Evolutionary conservation across 306 rosid genomes (phyloP).

Genomic region (Medicago lupulina): DNA sequence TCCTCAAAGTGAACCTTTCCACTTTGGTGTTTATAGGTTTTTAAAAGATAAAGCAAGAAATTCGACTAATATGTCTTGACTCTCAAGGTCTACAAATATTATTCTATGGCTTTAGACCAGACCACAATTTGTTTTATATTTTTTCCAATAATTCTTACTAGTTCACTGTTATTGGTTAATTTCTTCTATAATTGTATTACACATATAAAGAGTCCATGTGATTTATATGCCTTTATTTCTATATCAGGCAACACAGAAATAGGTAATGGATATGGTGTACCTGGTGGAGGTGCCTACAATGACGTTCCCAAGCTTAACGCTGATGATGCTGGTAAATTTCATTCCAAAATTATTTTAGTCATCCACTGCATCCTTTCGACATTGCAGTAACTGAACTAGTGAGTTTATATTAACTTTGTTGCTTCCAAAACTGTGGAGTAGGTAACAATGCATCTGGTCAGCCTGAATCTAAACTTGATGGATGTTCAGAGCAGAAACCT

Average conservation of each 20-base stretch:
- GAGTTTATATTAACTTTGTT: slow-evolving; percentile 40
- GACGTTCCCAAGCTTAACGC: slow-evolving; percentile 52
- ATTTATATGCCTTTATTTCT: slow-evolving; percentile 33
- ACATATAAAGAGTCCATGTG: slow-evolving; percentile 7
- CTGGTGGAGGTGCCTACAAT: slow-evolving; percentile 90
- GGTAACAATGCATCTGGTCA: slow-evolving; percentile 48
- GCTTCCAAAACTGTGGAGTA: slow-evolving; percentile 51
- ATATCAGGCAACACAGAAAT: slow-evolving; percentile 83
- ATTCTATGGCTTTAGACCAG: neutral
- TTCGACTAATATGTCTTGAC: neutral
- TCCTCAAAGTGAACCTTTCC: neutral
- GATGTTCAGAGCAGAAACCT: slow-evolving; percentile 52
- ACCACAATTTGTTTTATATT: slow-evolving; percentile 3
- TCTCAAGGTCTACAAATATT: neutral
- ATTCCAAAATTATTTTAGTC: slow-evolving; percentile 35
- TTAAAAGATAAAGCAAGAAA: slow-evolving; percentile 3
- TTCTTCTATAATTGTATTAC: slow-evolving; percentile 23
- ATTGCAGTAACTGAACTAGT: slow-evolving; percentile 26
- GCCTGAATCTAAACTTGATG: slow-evolving; percentile 47
- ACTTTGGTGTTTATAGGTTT: neutral
- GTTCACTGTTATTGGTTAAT: slow-evolving; percentile 1
- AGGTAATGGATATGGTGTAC: slow-evolving; percentile 97
- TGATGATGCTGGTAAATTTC: slow-evolving; percentile 43
- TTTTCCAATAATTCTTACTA: neutral
- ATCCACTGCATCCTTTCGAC: slow-evolving; percentile 31